Evolutionary conservation across 192 early-diverging fungal genomes (phyloP).

Genomic region (Coemansia sp.): DNA sequence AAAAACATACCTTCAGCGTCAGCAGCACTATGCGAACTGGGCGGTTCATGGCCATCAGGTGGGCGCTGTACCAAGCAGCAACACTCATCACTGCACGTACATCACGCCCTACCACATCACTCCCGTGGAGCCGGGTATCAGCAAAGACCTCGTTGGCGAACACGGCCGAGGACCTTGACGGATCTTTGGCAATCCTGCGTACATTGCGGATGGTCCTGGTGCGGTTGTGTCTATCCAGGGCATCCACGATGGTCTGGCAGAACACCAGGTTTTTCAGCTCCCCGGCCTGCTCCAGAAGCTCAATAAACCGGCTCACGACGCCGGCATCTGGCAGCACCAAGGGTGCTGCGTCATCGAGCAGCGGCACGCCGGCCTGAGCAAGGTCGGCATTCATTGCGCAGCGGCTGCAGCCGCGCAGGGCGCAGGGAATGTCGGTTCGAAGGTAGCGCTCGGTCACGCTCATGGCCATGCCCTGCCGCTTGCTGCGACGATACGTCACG

Average conservation of each 20-base stretch:
- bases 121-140: constrained; percentile 17
- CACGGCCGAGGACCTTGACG: constrained; percentile 51
- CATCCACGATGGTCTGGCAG: constrained; percentile 57
- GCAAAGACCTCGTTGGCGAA: constrained; percentile 68
- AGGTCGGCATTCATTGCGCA: constrained; percentile 23
- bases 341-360: constrained; percentile 4
- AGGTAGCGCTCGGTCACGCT: constrained; percentile 38
- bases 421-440: constrained; percentile 35
- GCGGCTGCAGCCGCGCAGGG: constrained; percentile 3
- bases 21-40: constrained; percentile 10
- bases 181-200: constrained; percentile 55
- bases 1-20: constrained; percentile 12
- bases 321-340: constrained; percentile 25
- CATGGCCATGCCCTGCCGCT: constrained; percentile 42
- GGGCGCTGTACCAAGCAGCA: constrained; percentile 57
- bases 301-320: constrained; percentile 56
- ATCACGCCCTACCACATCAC: constrained; percentile 42
- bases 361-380: constrained; percentile 5
- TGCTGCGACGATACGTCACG: constrained; percentile 38
- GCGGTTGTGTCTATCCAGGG: constrained; percentile 58
- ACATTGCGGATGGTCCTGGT: constrained; percentile 57
- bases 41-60: constrained; percentile 34
- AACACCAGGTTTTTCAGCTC: constrained; percentile 58
- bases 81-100: constrained; percentile 51
- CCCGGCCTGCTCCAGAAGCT: constrained; percentile 63